Evolutionary conservation across 352 stramenopile genomes (phyloP), one percentile per base, ranked within the genome.

Genomic region (Plasmopara muralis): DNA sequence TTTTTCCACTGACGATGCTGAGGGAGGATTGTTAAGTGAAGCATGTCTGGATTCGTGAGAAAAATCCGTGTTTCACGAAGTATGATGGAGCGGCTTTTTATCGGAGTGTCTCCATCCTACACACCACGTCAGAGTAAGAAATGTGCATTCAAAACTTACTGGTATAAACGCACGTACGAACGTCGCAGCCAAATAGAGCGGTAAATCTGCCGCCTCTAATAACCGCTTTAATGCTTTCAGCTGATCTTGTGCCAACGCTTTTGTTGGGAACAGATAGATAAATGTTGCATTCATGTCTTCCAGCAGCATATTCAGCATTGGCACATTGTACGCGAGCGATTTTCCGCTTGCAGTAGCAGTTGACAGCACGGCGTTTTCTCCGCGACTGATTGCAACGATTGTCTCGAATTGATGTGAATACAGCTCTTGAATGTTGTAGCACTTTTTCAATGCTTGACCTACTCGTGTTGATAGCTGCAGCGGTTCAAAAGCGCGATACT

Each of bases 1-100:
- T 65, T 61, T 47, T 76, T 71, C 82, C 96, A 99, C 30, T 86
- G 63, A 13, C 72, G 74, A 68, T 98, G 92, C n/a, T 95, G 77
- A 1, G 95, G 91, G 12, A 99, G 64, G 25, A 99, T 95, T n/a
- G 88, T 89, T 12, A 96, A 78, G 66, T 99, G 96, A 13, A 99
- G 75, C 60, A 98, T 99, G 64, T 99, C 97, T 28, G 96, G 96
- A 70, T 99, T 99, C 5, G 95, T 99, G n/a, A 99, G 70, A 47
- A 99, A 95, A 37, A 99, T 84, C 41, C 97, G 88, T 9, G 85
- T 85, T 16, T 95, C 72, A 9, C 70, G 68, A 18, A 89, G 85
- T 25, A 98, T 77, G 40, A 77, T 74, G 18, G 77, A 80, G 6
- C 96, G 84, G 43, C 90, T 76, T 50, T 82, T 80, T 68, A 97